These are phyloP conservation scores for Kitagawia praeruptora DNA, from an alignment of 129 eudicot species.

Conservation along the genomic window DNA sequence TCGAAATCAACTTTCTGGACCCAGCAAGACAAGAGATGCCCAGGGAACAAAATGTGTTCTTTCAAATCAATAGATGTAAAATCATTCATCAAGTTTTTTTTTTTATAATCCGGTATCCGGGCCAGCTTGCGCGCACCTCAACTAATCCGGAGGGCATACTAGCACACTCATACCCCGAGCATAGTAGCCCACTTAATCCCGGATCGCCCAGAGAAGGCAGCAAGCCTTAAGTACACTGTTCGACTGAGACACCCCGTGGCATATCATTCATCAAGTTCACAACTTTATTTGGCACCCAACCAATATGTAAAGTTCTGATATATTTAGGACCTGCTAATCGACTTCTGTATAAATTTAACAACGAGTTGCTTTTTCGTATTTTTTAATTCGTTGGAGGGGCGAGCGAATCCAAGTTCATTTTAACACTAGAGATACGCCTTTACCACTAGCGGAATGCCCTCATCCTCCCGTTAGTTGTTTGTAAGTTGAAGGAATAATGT, in stretches of 20 bases:
- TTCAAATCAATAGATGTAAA: constrained; percentile 1
- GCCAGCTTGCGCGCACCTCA: no score
- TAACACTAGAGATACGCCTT: background rate
- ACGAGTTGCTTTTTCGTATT: background rate
- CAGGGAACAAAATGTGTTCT: background rate
- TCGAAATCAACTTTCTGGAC: constrained; percentile 1
- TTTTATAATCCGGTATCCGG: no score
- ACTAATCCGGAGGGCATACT: no score
- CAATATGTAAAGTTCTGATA: background rate
- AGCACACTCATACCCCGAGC: no score
- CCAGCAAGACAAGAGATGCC: constrained; percentile 2
- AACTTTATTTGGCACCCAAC: background rate
- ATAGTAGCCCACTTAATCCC: no score
- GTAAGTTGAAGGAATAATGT: background rate
- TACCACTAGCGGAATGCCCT: background rate
- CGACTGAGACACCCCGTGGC: no score
- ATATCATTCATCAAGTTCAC: background rate
- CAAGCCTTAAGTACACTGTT: no score
- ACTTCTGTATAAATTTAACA: background rate
- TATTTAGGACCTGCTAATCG: background rate
- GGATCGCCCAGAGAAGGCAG: no score
- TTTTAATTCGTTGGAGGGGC: background rate
- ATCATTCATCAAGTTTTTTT: background rate
- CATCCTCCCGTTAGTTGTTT: background rate
- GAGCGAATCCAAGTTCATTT: no score